Conservation (phyloP, 306 rosid genomes). For the Hippophae gyantsensis region DNA sequence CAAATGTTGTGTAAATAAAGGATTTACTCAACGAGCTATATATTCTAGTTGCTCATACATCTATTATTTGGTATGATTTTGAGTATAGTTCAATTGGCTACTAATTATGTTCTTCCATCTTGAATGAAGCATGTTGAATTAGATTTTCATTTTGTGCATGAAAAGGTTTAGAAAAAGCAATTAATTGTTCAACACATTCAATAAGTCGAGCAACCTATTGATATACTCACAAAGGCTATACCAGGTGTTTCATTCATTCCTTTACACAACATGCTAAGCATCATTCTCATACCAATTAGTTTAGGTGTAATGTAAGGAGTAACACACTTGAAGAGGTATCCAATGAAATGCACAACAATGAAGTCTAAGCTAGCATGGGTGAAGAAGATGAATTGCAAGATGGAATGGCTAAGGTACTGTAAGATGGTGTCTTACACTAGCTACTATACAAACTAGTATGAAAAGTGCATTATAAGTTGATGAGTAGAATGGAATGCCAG, state of each 20-base stretch:
- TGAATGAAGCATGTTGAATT: not conserved
- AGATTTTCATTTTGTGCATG: not conserved
- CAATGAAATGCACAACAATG: too few species aligned
- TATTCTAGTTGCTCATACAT: too few species aligned
- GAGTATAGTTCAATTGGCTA: not conserved
- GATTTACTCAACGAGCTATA: too few species aligned
- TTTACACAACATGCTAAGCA: not conserved
- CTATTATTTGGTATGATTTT: not conserved
- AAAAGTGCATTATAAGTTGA: too few species aligned
- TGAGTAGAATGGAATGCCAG: too few species aligned
- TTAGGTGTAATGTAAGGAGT: not conserved
- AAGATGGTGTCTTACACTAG: too few species aligned
- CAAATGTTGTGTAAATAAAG: too few species aligned
- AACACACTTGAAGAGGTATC: too few species aligned
- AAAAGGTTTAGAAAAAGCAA: not conserved
- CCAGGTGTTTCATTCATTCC: fast-evolving
- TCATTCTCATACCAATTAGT: not conserved
- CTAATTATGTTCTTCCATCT: not conserved
- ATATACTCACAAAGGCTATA: not conserved
- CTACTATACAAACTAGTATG: too few species aligned
- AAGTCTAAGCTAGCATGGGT: too few species aligned
- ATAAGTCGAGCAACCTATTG: not conserved
- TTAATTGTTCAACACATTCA: not conserved
- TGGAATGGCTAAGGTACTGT: too few species aligned
- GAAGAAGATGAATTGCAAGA: too few species aligned